Evolutionary conservation across 2,329 filamentous ascomycete genomes (phyloP).

Genomic region (Colletotrichum endophyticum): DNA sequence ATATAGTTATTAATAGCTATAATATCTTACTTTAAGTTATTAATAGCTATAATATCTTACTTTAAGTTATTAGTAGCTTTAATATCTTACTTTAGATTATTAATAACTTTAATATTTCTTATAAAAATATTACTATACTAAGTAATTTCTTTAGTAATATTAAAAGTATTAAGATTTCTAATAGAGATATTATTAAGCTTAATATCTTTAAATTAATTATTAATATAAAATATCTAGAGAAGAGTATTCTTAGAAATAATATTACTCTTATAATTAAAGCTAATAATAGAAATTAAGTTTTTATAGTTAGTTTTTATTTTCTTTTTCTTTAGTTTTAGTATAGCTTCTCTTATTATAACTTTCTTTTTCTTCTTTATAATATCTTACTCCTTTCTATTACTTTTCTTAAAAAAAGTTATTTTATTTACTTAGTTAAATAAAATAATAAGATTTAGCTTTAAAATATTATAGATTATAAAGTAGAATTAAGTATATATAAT

Average conservation of each 20-base stretch:
- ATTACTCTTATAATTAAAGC: not conserved
- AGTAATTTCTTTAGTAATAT: not conserved
- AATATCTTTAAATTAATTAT: not conserved
- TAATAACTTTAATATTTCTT: not conserved
- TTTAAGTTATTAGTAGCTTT: not conserved
- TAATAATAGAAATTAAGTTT: not conserved
- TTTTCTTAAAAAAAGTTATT: accelerated
- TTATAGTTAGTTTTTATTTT: not conserved
- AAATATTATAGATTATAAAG: accelerated
- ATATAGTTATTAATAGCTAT: not conserved
- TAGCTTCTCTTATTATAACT: accelerated
- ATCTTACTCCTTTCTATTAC: not conserved
- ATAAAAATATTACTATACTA: not conserved
- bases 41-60: not conserved
- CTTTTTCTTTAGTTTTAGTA: not conserved
- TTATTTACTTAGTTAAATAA: not conserved
- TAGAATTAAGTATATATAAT: not conserved
- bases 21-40: not conserved
- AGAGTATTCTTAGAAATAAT: accelerated
- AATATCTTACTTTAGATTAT: not conserved
- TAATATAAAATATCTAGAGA: not conserved
- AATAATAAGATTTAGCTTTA: not conserved
- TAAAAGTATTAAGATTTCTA: not conserved
- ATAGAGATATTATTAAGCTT: not conserved
- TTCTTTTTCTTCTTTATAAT: not conserved